phyloP scores from a whole-genome alignment of 495 filamentous ascomycete species.

The Hypoxylon subgilvum region DNA sequence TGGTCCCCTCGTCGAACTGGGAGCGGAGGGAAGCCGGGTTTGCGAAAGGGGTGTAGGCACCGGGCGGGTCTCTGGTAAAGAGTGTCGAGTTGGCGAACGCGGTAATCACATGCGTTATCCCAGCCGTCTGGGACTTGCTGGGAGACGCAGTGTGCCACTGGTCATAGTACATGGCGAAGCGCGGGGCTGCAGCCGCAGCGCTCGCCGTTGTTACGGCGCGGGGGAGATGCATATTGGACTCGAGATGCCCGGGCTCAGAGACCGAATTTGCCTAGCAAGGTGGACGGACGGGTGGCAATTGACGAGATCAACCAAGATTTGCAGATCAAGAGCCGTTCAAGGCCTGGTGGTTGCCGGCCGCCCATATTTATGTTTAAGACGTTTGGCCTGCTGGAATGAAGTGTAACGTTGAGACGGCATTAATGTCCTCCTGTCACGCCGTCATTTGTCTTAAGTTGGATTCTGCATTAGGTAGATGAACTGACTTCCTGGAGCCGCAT shows the following conservation, averaged over 20 bases:
- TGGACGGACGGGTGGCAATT: not conserved
- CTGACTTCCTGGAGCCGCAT: slow-evolving; percentile 27
- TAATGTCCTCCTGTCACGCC: slow-evolving; percentile 3
- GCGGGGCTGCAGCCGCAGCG: slow-evolving; percentile 20
- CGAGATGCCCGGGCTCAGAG: slow-evolving; percentile 1
- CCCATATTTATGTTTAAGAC: slow-evolving; percentile 23
- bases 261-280: not conserved
- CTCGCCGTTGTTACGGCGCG: slow-evolving; percentile 21
- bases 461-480: slow-evolving; percentile 19
- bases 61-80: slow-evolving; percentile 56
- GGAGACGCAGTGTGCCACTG: slow-evolving; percentile 45
- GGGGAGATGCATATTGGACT: slow-evolving; percentile 34
- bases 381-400: slow-evolving; percentile 23
- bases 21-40: slow-evolving; percentile 53
- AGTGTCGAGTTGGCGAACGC: slow-evolving; percentile 60
- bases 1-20: slow-evolving; percentile 59
- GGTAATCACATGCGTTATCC: slow-evolving; percentile 63
- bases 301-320: not conserved
- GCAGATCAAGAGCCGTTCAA: not conserved
- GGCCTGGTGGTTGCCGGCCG: not conserved
- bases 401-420: slow-evolving; percentile 31
- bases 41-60: slow-evolving; percentile 58
- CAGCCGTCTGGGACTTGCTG: slow-evolving; percentile 38
- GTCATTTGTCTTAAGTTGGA: slow-evolving; percentile 20
- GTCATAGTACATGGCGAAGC: slow-evolving; percentile 43